phyloP scores from a whole-genome alignment of 257 asterid species.

The Leptodermis oblonga region DNA sequence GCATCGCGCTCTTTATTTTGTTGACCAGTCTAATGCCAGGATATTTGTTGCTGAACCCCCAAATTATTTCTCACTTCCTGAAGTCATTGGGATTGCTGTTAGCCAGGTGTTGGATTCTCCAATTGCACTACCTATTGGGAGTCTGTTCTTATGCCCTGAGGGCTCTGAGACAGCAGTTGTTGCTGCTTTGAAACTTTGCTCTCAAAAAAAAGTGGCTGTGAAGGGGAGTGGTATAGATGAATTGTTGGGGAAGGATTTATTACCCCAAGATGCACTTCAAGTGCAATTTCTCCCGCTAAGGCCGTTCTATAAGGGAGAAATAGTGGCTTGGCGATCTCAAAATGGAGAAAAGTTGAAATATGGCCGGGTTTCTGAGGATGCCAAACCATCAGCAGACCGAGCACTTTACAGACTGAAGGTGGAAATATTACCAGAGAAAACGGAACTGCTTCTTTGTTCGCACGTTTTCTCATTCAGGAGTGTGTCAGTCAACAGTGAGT shows the following conservation, averaged over 20 bases:
- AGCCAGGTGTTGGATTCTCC: constrained; percentile 76
- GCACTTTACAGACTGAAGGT: constrained; percentile 73
- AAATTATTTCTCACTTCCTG: constrained; percentile 55
- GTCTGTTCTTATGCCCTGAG: constrained; percentile 71
- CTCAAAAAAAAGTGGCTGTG: constrained; percentile 43
- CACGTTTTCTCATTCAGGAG: constrained; percentile 84
- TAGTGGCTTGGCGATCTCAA: constrained; percentile 89
- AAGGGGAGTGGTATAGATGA: constrained; percentile 44
- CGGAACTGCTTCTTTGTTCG: constrained; percentile 64
- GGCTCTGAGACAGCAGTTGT: constrained; percentile 54
- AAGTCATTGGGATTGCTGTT: constrained; percentile 61
- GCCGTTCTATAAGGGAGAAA: constrained; percentile 87
- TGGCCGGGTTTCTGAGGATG: constrained; percentile 82
- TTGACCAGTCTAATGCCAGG: constrained; percentile 48
- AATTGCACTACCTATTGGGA: constrained; percentile 67
- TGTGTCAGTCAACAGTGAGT: constrained; percentile 47
- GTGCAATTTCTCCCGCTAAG: constrained; percentile 94
- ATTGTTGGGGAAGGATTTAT: constrained; percentile 67
- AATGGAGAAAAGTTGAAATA: constrained; percentile 83
- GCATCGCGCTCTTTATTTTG: constrained; percentile 70
- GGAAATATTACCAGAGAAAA: constrained; percentile 62
- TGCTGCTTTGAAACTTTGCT: constrained; percentile 60
- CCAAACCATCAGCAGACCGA: constrained; percentile 87
- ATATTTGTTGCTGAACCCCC: constrained; percentile 85
- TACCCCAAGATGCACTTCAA: constrained; percentile 80